Percentiles rank a stretch among this genome's conserved stretches.
Conservation (phyloP, 768 basidiomycete species). For the Rhizopogon vesiculosus region DNA sequence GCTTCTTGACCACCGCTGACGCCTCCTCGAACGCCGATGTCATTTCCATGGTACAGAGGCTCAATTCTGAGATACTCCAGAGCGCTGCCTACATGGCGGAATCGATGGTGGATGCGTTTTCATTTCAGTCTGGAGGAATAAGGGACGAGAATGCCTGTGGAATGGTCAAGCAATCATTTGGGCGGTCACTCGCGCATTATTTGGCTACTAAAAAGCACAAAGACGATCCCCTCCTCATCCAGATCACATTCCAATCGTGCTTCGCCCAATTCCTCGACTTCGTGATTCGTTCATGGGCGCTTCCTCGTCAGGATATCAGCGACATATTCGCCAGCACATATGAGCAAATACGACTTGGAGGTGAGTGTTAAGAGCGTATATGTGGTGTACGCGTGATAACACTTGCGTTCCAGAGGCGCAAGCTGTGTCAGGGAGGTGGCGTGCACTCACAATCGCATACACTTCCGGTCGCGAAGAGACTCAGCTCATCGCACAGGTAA, state of each 20-base stretch:
- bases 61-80: constrained; percentile 47
- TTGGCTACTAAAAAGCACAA: constrained; percentile 23
- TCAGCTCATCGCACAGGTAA: background rate
- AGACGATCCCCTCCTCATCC: constrained; percentile 31
- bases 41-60: constrained; percentile 33
- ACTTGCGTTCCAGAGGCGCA: constrained; percentile 32
- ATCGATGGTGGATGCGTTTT: constrained; percentile 39
- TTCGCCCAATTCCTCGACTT: constrained; percentile 20
- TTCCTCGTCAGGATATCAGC: constrained; percentile 16
- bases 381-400: background rate
- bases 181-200: constrained; percentile 18
- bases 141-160: constrained; percentile 18
- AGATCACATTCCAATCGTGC: constrained; percentile 31
- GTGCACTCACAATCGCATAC: constrained; percentile 33
- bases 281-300: constrained; percentile 22
- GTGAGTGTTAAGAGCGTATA: constrained; percentile 18
- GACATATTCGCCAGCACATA: constrained; percentile 25
- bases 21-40: constrained; percentile 41
- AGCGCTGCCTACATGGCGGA: constrained; percentile 45
- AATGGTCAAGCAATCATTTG: constrained; percentile 13
- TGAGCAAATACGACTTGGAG: constrained; percentile 28
- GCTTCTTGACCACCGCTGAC: constrained; percentile 43
- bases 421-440: constrained; percentile 42
- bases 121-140: constrained; percentile 13
- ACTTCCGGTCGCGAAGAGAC: constrained; percentile 10